Evolutionary conservation across 2,329 filamentous ascomycete genomes (phyloP), one percentile per base, ranked within the genome.

Genomic region (Penicillium brasilianum): DNA sequence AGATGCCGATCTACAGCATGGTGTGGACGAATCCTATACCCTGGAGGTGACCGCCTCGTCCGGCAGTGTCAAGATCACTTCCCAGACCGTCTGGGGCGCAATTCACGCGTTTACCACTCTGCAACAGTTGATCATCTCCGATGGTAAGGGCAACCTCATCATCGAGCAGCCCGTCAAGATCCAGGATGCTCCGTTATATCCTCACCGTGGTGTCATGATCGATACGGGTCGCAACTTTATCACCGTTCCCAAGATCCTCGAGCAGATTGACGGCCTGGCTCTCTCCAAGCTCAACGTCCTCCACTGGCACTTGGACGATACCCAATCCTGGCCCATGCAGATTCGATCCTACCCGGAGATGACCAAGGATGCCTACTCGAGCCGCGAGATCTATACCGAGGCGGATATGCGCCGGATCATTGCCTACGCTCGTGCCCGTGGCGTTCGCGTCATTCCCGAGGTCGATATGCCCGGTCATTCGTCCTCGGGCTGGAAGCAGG

Each of bases 391-490:
- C 52, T 85, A 81, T 69, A 78, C 79, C 2, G 76, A 81, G 1
- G 65, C 69, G 0, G 76, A 79, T 59, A 71, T 86, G 49, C 76
- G 72, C 18, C 73, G 74, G 2, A 72, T 86, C 53, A 78, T 86
- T 54, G 69, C 71, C 13, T 85, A 85, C 63, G 84, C 82, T 16
- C 77, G 81, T 39, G 80, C 81, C 36, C 85, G 85, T 18, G 85
- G 82, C 58, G 79, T 88, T n/a, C 83, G 86, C 57, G 78, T 88
- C 58, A 78, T 87, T 36, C 83, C 85, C n/a, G 85, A 88, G 67
- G 81, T 87, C 44, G 85, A 88, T 70, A 87, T 87, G 84, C 85
- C 85, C 7, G 83, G 85, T 50, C 85, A 88, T 69, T 81, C 84
- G 6, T 77, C 79, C 32, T 80, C 83, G 0, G 84, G 84, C 32